Base-by-base conservation (phyloP, 2,329 filamentous ascomycete species). In the Aspergillus sp. region DNA sequence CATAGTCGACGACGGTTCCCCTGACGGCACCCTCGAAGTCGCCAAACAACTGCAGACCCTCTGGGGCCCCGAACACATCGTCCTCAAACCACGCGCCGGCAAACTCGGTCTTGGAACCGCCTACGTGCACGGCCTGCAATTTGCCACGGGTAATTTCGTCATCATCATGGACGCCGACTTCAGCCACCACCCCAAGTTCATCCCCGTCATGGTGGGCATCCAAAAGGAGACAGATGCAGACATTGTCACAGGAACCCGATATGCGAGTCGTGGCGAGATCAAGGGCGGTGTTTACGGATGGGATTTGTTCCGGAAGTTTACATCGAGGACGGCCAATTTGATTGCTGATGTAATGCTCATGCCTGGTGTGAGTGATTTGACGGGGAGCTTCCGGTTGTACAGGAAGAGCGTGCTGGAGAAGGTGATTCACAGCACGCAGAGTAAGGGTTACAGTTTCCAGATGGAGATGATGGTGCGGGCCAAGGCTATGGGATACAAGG, bases 151-250 rank as follows among this genome's bases (percentile, higher is more conserved):
- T 62, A 96, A 94, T 80, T 97, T 84, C 66, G 88, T 98, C 67
- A 88, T 98, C 77, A 98, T 98, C 80, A 98, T 98, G 93, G 93
- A 98, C 76, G 93, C 94, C 72, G 93, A 98, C 74, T 98, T 98
- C 80, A 89, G 83, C 60, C 93, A 98, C 76, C 93, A 98, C 78
- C 93, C 93, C 66, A 98, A 97, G 75, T 98, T 97, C 81, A 95
- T 98, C 72, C 84, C 90, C 46, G 78, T 85, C 65, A 97, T 98
- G 89, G 88, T 98, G 62, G 80, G 79, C 50, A 80, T 84, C 57
- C 93, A 97, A 72, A 80, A 82, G 69, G 73, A 76, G 48, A 84
- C 77, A 56, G 83, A 89, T 75, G 95, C 89, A 75, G 93, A 98
- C 66, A 98, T 98, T 60, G 90, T 98, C 42, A 97, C 91, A 1